Base-by-base conservation (phyloP, 495 filamentous ascomycete species). In the Viridothelium virens region DNA sequence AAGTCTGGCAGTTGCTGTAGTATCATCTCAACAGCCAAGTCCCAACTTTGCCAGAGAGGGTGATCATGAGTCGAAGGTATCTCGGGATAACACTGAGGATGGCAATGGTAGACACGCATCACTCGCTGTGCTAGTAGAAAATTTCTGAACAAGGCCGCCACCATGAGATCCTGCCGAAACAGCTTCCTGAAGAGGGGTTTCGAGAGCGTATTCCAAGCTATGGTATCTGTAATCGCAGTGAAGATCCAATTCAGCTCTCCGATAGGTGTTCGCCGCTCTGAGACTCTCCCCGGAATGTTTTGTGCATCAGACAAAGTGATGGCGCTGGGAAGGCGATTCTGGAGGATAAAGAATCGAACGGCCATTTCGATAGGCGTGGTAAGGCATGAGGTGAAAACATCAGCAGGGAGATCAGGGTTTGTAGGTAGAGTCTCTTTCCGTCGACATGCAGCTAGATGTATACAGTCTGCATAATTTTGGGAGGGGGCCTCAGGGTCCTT, bases 231-330 rank as follows among this genome's bases (percentile, higher is more conserved):
- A 66, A 99, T 97, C 14, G 94, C 94, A 1, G 94, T 99, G 70
- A 99, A 96, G 33, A 99, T 99, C 94, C 94, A 99, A 74, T 97
- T 97, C 3, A 99, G 78, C 77, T 99, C 94, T 56, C 94, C 94
- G 48, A 97, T 84, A 0, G 94, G 95, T 50, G 93, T 97, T 75
- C 95, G 81, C n/a, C 94, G 85, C 72, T 99, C 94, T 70, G 94
- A 90, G 36, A 96, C 80, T 64, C 89, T 84, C 31, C 94, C 94
- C 1, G 91, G 91, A 7, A 93, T 83, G 69, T 86, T 85, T 77
- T 87, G 86, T 31, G 92, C 91, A 65, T 92, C 85, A 63, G 95
- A 90, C 18, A 91, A 82, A 0, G 86, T 88, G 59, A 96, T 77
- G 56, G 85, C 82, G 31, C 50, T 11, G 33, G 88, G 87, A 0